Evolutionary conservation across 2,329 filamentous ascomycete genomes (phyloP).

Genomic region (Fusarium luffae): DNA sequence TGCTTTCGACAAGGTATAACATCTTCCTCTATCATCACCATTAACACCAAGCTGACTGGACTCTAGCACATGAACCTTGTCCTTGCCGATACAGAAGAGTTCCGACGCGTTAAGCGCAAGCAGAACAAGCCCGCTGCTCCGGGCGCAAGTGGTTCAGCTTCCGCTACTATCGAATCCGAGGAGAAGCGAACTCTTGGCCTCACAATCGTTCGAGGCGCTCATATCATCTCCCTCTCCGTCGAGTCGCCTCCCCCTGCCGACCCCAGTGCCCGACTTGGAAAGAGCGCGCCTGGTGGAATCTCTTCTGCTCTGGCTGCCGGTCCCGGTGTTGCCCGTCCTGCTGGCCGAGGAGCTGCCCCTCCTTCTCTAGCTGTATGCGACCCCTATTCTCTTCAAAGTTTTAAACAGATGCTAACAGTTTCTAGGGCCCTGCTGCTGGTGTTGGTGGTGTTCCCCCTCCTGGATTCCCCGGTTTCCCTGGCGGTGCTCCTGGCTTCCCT

Average conservation of each 20-base stretch:
- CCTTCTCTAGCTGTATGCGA: slow-evolving; percentile 76
- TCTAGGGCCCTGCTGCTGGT: slow-evolving; percentile 81
- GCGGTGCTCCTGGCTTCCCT: slow-evolving; percentile 61
- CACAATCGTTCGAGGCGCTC: slow-evolving; percentile 92
- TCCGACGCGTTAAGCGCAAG: slow-evolving; percentile 89
- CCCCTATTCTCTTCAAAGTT: neutral
- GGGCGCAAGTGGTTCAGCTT: slow-evolving; percentile 68
- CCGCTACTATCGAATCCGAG: slow-evolving; percentile 76
- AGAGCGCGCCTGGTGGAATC: slow-evolving; percentile 74
- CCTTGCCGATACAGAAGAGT: slow-evolving; percentile 98
- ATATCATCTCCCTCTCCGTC: slow-evolving; percentile 94
- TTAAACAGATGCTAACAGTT: slow-evolving; percentile 33
- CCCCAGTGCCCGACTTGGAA: slow-evolving; percentile 87
- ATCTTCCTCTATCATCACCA: neutral
- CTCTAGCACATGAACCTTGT: slow-evolving; percentile 97
- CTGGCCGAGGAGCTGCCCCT: slow-evolving; percentile 82
- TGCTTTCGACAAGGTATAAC: slow-evolving; percentile 90
- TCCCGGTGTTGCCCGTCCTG: slow-evolving; percentile 89
- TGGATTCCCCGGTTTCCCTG: slow-evolving; percentile 64
- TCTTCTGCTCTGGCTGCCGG: slow-evolving; percentile 81
- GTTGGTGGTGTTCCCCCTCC: slow-evolving; percentile 78
- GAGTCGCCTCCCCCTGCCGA: slow-evolving; percentile 96
- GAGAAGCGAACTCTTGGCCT: slow-evolving; percentile 98
- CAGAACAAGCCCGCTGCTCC: slow-evolving; percentile 77
- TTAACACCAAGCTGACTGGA: slow-evolving; percentile 19